Evolutionary conservation across 2,329 filamentous ascomycete species (phyloP).

Genomic region (Nectriaceae sp.): DNA sequence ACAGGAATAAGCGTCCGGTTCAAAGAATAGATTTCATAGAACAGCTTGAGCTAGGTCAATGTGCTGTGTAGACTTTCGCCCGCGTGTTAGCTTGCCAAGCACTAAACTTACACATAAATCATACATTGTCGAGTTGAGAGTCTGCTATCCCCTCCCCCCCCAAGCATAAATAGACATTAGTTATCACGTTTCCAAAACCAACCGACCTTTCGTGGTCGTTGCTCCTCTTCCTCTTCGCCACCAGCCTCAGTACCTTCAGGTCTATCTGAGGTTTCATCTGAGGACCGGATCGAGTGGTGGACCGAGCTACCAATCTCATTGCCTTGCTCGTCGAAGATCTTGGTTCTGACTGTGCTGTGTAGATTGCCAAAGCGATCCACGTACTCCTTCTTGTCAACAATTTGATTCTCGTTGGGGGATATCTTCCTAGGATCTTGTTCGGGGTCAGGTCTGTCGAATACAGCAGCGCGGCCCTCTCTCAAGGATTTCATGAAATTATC

Average conservation of each 20-base stretch:
- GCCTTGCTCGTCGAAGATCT: slow-evolving; percentile 43
- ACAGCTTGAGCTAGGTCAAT: no score
- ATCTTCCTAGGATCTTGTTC: slow-evolving; percentile 21
- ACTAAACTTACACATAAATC: slow-evolving; percentile 12
- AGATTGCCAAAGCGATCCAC: slow-evolving; percentile 46
- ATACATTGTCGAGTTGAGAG: slow-evolving; percentile 18
- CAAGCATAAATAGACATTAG: no score
- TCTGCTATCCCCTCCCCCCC: no score
- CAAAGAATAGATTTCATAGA: no score
- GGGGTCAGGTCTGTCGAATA: slow-evolving; percentile 9
- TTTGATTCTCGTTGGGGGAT: no score
- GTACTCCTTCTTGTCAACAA: slow-evolving; percentile 42
- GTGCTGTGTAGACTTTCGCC: no score
- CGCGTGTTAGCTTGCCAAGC: no score
- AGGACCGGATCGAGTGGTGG: slow-evolving; percentile 34
- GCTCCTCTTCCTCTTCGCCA: slow-evolving; percentile 13
- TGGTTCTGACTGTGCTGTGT: slow-evolving; percentile 43
- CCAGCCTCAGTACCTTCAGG: slow-evolving; percentile 1
- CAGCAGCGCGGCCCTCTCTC: slow-evolving; percentile 17
- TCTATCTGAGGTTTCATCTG: slow-evolving; percentile 19
- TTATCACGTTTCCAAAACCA: slow-evolving; percentile 44
- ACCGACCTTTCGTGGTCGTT: slow-evolving; percentile 27
- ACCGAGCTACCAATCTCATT: slow-evolving; percentile 42
- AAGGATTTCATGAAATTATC: slow-evolving; percentile 42
- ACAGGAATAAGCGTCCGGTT: no score